A percentile compares a stretch with the other conserved stretches of the same genome.
phyloP scores from a whole-genome alignment of 192 early-diverging fungal genomes.

The Chytriomyces sp. region DNA sequence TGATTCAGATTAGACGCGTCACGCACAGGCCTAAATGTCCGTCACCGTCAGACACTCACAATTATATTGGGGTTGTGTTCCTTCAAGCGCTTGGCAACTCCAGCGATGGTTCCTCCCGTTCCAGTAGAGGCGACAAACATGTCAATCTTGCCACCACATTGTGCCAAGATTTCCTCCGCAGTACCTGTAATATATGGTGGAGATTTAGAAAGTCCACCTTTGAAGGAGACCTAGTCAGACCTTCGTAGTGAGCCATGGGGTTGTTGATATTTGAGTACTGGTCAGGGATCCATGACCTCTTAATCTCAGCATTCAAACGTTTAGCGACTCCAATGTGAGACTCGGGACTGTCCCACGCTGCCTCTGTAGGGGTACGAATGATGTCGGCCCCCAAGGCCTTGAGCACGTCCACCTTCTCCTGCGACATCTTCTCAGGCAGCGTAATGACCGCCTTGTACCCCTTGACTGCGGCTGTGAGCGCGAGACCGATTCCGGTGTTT shows the following conservation, averaged over 20 bases:
- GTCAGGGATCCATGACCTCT: constrained; percentile 94
- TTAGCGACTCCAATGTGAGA: constrained; percentile 97
- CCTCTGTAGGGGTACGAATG: constrained; percentile 98
- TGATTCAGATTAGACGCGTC: not conserved
- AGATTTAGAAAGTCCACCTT: constrained; percentile 50
- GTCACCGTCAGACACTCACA: constrained; percentile 43
- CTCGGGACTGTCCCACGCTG: constrained; percentile 98
- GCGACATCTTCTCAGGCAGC: constrained; percentile 98
- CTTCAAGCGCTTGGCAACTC: constrained; percentile 93
- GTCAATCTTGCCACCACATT: constrained; percentile 88
- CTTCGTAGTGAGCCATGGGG: constrained; percentile 96
- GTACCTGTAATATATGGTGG: constrained; percentile 38
- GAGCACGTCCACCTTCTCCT: constrained; percentile 99
- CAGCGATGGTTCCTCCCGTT: constrained; percentile 97
- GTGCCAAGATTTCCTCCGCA: constrained; percentile 57
- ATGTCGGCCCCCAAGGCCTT: constrained; percentile 98
- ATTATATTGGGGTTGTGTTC: constrained; percentile 82
- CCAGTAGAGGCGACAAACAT: constrained; percentile 95
- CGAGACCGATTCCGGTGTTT: constrained; percentile 99
- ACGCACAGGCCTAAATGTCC: not conserved
- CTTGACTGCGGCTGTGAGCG: constrained; percentile 96
- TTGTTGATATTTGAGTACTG: constrained; percentile 98
- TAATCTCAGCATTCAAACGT: constrained; percentile 91
- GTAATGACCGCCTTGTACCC: constrained; percentile 99
- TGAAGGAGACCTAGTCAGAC: constrained; percentile 35